Base-by-base conservation (phyloP, 257 asterid genomes). In the Cordia subcordata region DNA sequence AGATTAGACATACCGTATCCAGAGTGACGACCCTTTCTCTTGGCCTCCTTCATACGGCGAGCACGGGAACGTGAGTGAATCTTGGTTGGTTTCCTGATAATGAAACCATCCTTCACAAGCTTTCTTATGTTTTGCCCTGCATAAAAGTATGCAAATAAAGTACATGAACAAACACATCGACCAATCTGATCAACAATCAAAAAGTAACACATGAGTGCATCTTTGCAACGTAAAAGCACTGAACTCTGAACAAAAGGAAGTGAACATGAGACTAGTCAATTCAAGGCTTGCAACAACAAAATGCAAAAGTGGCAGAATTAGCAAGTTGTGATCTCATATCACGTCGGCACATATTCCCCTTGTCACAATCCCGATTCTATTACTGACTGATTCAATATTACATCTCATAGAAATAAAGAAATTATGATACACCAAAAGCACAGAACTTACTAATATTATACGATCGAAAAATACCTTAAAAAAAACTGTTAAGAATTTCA, bases 21-120 rank as follows among this genome's bases (percentile, higher is more conserved):
- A 44, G 97, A 87, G 71, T 87, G 97, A 47, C 97, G 97, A 3
- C 97, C 97, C 85, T 90, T 87, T 33, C 95, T 76, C 86, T 90
- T 90, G 56, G 97, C 96, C 49, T 85, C 96, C 73, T 90, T 90
- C 97, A 90, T 87, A 13, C 94, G 23, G 54, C 96, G 96, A 10
- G 97, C 98, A 11, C 96, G 95, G 19, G 95, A 90, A 11, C 98
- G 71, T 0, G 98, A 90, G 66, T 90, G 98, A 57, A 90, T 90
- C 85, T 90, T 90, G 13, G 96, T 90, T 45, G 98, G 98, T 78
- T 90, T 90, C 81, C 94, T 73, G 83, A 90, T 85, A 45, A 90
- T 71, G 69, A 87, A 90, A 19, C 96, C 97, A 85, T 90, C 97
- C 84, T 90, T 90, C 16, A 87, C 93, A 76, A 90, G 66, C 64